Evolutionary conservation across 1,284 basidiomycete species (phyloP), one percentile per base, ranked within the genome.

Genomic region (Chalciporus piperatoides): DNA sequence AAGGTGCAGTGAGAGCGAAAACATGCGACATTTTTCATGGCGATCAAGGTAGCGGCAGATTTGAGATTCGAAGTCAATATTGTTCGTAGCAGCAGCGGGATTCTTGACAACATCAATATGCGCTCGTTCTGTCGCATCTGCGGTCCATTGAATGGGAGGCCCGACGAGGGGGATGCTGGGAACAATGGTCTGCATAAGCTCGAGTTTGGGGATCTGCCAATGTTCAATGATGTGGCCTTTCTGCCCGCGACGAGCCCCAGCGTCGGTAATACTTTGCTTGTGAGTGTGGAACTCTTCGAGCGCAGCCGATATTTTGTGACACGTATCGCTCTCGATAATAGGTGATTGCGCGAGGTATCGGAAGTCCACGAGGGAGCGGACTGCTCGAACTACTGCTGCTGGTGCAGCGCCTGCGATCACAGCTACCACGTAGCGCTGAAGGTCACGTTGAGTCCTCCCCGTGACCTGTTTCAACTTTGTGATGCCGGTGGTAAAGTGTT

Each of bases 171-270:
- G 41, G 11, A 67, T 65, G 44, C 48, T 62, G 3, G 60, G 48
- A n/a, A 58, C 51, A n/a, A 70, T 56, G 35, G 59, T 67, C 44
- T 69, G 68, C 15, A 71, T 36, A 19, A 68, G 56, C 49, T 70
- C 63, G 0, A 69, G 52, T 44, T 69, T 70, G 3, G 48, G 48
- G n/a, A 52, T 52, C 7, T 36, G 19, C 48, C 41, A 52, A 15
- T 51, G 27, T 9, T 39, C 10, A 15, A 52, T 44, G 1, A 6
- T n/a, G 0, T 27, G 23, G 30, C 41, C 41, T 17, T 52, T 52
- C 8, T n/a, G 15, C 14, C 51, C 19, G 3, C 21, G 23, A 19
- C 7, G 4, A 10, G 11, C 30, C 4, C 33, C n/a, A 19, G 33
- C 15, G 2, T 33, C 37, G 6, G 40, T 21, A 6, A 51, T 44